Evolutionary conservation across 139 green algal species (phyloP).

Genomic region (Trebouxia sp.): DNA sequence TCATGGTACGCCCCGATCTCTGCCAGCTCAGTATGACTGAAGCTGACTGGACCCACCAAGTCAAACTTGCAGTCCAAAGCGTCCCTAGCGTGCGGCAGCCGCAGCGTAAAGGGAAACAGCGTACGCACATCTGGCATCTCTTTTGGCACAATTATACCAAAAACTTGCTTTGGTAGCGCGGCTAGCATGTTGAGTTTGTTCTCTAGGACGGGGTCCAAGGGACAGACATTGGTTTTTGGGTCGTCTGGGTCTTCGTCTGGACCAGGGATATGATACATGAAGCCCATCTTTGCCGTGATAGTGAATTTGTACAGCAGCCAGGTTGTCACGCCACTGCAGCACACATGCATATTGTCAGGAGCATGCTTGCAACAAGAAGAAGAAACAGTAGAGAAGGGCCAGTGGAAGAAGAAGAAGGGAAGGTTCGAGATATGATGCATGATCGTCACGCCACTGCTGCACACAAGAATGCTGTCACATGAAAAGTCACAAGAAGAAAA

Average conservation of each 20-base stretch:
- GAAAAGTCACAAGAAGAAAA: too few species aligned
- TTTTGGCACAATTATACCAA: slow-evolving; percentile 6
- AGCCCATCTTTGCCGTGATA: slow-evolving; percentile 15
- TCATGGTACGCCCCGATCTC: not conserved
- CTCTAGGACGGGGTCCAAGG: not conserved
- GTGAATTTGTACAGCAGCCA: slow-evolving; percentile 17
- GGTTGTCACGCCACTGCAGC: not conserved
- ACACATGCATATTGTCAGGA: not conserved
- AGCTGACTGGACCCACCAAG: slow-evolving; percentile 13
- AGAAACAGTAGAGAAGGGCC: not conserved
- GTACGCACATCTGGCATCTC: not conserved
- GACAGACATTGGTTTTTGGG: slow-evolving; percentile 3
- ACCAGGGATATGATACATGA: slow-evolving; percentile 18
- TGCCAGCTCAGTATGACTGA: not conserved
- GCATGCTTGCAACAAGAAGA: not conserved
- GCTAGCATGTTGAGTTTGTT: slow-evolving; percentile 25
- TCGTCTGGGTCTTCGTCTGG: slow-evolving; percentile 10
- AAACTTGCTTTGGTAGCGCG: slow-evolving; percentile 5
- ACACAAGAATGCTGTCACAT: too few species aligned
- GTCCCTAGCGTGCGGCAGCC: not conserved
- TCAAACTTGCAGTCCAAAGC: slow-evolving; percentile 7
- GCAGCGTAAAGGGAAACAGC: not conserved
- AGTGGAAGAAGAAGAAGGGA: too few species aligned
- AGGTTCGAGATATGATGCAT: too few species aligned
- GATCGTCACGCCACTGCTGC: too few species aligned